Evolutionary conservation across 345 rosid species (phyloP).

Genomic region (Salix brachista): DNA sequence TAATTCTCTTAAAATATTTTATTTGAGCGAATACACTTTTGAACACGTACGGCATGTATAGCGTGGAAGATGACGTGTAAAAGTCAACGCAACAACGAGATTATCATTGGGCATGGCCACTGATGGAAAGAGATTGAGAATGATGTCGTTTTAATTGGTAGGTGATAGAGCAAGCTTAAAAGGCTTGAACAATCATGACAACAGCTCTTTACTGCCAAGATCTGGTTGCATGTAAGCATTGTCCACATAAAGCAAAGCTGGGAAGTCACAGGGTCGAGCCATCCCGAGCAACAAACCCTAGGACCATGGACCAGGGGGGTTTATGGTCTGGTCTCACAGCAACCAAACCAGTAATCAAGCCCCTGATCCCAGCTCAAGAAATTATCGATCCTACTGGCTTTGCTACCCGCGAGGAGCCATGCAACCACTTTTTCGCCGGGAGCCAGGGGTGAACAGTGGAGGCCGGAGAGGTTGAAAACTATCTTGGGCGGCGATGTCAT

Average conservation of each 20-base stretch:
- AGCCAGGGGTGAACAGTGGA: not conserved
- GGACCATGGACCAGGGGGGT: too few species aligned
- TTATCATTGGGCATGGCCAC: constrained; percentile 8
- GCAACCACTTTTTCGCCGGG: not conserved
- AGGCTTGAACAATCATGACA: not conserved
- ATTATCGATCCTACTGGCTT: too few species aligned
- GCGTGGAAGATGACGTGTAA: not conserved
- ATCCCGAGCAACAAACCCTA: too few species aligned
- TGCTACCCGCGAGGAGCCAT: not conserved
- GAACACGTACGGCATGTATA: too few species aligned
- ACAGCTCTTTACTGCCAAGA: constrained; percentile 4
- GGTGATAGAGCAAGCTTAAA: constrained; percentile 8
- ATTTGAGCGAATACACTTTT: too few species aligned
- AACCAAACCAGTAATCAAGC: too few species aligned
- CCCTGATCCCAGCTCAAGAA: too few species aligned
- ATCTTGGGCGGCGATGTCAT: not conserved
- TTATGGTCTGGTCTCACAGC: too few species aligned
- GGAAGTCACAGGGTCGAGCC: too few species aligned
- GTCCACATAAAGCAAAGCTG: not conserved
- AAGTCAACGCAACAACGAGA: constrained; percentile 1
- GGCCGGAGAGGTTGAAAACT: not conserved
- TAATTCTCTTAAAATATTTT: too few species aligned
- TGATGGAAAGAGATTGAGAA: constrained; percentile 9
- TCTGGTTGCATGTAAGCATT: not conserved
- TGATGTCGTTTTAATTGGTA: constrained; percentile 29